Base-by-base conservation (phyloP, 768 basidiomycete species). In the Kwoniella dejecticola region DNA sequence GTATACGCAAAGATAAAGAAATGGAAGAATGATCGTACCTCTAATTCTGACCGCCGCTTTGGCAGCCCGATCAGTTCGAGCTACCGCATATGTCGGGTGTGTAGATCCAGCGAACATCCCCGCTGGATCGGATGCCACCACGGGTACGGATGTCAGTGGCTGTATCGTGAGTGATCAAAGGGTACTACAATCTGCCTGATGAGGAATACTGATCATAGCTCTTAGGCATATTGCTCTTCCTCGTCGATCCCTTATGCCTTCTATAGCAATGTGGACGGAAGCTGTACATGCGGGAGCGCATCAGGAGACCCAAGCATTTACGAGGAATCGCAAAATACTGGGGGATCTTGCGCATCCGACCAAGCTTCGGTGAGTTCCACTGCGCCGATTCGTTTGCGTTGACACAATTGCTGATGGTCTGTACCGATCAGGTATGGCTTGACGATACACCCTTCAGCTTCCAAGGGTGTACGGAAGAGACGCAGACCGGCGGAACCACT, bases 21-120 rank as follows among this genome's bases (percentile, higher is more conserved):
- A 23, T 13, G 5, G 5, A 2, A 38, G 6, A 26, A 54, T 54
- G 53, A 57, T 57, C 21, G 55, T 57, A 57, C 56, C 44, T 57
- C 4, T 48, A 15, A 49, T 55, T 27, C 21, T 29, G 27, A 17
- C 40, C 29, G 46, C 48, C 15, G 30, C 46, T 33, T 10, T 57
- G 33, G 33, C 45, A 24, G 29, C 23, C 40, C 17, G 56, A 24
- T 57, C 56, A 6, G 56, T 57, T 3, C 8, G 19, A 2, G 56
- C 23, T 3, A 31, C 30, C 15, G 36, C 56, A 11, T 57, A 57
- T 36, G 17, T 47, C 27, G 56, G 56, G 11, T 57, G 56, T 40
- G 0, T 57, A 0, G 31, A 36, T 26, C 33, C 44, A 0, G 30
- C 52, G 4, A 53, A 8, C 13, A 26, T 40, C 6, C 33, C 52